These are phyloP conservation scores for Aphanomyces stellatus DNA, from an alignment of 352 stramenopile species.

Conservation along the genomic window DNA sequence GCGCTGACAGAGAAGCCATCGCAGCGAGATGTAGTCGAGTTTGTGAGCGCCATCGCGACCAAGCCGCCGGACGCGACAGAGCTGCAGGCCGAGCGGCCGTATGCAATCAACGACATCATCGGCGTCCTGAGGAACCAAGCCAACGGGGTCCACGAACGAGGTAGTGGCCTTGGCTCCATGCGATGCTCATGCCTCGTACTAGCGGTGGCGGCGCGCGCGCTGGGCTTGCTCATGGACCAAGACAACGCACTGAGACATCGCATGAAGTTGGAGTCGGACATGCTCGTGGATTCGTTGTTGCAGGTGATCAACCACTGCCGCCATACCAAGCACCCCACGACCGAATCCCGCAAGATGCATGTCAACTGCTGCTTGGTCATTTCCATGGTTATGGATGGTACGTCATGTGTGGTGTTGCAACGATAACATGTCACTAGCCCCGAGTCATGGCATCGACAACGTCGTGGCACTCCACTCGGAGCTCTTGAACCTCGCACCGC, in stretches of 20 bases:
- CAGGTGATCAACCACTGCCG: conserved; percentile 60
- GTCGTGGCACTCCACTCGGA: conserved; percentile 64
- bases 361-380: conserved; percentile 81
- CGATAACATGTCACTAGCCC: background rate
- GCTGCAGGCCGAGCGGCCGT: background rate
- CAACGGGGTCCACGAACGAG: conserved; percentile 2
- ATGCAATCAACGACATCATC: conserved; percentile 9
- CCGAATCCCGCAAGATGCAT: conserved; percentile 55
- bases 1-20: conserved; percentile 3
- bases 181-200: background rate
- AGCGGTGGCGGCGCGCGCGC: conserved; percentile 52
- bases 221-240: conserved; percentile 52
- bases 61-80: background rate
- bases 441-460: conserved; percentile 25
- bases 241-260: conserved; percentile 29
- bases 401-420: background rate
- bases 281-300: conserved; percentile 62
- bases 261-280: conserved; percentile 51
- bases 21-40: background rate
- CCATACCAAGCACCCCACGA: conserved; percentile 32
- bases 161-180: background rate
- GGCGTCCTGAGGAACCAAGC: conserved; percentile 2
- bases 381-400: conserved; percentile 71
- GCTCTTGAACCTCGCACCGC: conserved; percentile 42
- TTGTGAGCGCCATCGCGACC: background rate